Base-by-base conservation (phyloP, 371 early-diverging fungal species). In the Lichtheimia corymbifera region DNA sequence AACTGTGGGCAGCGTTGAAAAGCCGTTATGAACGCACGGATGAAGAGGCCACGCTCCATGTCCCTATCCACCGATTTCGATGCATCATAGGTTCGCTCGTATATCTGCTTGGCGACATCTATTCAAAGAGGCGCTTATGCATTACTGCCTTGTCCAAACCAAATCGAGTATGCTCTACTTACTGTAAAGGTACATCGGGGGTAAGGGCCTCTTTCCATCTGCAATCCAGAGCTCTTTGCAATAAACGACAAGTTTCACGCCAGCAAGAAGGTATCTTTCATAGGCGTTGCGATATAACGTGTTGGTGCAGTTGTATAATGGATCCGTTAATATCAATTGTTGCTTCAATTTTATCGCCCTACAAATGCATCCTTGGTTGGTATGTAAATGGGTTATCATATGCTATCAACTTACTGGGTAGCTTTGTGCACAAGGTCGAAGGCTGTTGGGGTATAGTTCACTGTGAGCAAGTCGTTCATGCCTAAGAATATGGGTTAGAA, bases 271-370 rank as follows among this genome's bases (percentile, higher is more conserved):
- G 56, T 88, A 87, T 35, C 82, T 85, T 44, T 90, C 86, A 66
- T 88, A 87, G n/a, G 93, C 62, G 60, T 93, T 94, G 42, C 86
- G 61, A 14, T 83, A 59, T 3, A 92, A 83, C 0, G 74, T 79
- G 6, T 59, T 14, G 28, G 60, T 54, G 7, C 85, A 75, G 65
- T 93, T 92, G 62, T 91, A 67, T 13, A 59, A 51, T 24, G 79
- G 63, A 66, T 89, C 87, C 42, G 89, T 68, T 50, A 84, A 84
- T 18, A 91, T 66, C 20, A 70, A 66, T 42, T 80, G 76, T 64
- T 75, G 72, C 53, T 79, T 85, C 14, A 76, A 59, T 41, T 84
- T 85, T 12, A 90, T 63, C 53, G 75, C 76, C 50, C 81, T 66
- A 40, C 25, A 57, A 63, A 15, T 69, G 80, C 80, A 72, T 22